Conservation (phyloP, 164 flowering plant species). For the Amborella trichopoda region DNA sequence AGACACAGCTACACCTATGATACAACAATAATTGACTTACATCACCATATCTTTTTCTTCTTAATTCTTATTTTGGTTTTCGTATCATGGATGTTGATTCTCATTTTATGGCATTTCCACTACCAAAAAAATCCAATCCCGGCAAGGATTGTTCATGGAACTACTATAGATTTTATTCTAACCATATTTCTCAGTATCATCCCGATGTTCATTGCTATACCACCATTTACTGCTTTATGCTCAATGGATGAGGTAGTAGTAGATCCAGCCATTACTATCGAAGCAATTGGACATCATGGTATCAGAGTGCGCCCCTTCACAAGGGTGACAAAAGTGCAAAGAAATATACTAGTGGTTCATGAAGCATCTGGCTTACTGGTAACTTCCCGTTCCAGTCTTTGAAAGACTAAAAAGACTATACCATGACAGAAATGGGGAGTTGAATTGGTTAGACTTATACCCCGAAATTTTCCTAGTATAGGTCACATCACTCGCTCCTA, state of each 20-base stretch:
- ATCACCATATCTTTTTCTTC: not conserved
- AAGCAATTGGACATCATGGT: conserved; percentile 5
- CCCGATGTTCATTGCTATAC: conserved; percentile 4
- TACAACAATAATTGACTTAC: not conserved
- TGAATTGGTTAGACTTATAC: not conserved
- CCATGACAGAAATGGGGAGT: conserved; percentile 1
- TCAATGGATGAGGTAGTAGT: conserved; percentile 12
- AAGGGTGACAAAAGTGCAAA: not conserved
- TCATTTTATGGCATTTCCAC: conserved; percentile 4
- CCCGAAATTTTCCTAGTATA: not conserved
- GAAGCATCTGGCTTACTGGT: conserved; percentile 1
- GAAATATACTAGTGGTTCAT: not conserved
- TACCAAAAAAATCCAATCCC: conserved; percentile 6
- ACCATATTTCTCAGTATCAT: conserved; percentile 6
- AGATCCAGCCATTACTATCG: conserved; percentile 14
- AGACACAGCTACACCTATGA: not conserved
- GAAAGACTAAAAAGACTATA: conserved; percentile 1
- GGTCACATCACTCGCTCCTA: too few species aligned
- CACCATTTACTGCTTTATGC: conserved; percentile 12
- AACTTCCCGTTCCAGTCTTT: conserved; percentile 1
- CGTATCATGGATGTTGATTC: conserved; percentile 2
- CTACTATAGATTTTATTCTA: conserved; percentile 8
- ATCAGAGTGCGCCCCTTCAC: conserved; percentile 3
- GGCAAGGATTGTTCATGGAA: conserved; percentile 8
- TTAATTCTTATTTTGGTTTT: not conserved